Base-by-base conservation (phyloP, 257 asterid species). In the Paulownia fortunei region DNA sequence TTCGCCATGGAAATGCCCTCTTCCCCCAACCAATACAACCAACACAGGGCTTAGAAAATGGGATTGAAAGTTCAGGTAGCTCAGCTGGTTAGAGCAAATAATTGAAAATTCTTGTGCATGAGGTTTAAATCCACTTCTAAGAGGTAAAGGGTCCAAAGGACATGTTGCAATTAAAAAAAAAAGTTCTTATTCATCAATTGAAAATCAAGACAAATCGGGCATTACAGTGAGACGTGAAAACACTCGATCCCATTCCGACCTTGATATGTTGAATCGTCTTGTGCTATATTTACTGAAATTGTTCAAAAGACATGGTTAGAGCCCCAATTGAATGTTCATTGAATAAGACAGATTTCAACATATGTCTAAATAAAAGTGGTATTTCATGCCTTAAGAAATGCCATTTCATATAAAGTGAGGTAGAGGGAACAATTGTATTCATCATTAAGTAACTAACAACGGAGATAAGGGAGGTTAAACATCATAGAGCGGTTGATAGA, bases 221-320 rank as follows among this genome's bases (percentile, higher is more conserved):
- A 58, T 36, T 23, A 58, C 16, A 2, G 65, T 69, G 71, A 42
- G 55, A 69, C 56, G 65, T 78, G 63, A 69, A 78, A 78, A 78
- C 64, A 69, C 77, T 65, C 55, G 41, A 78, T 78, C 71, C 71
- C 76, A 77, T 77, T 68, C 61, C 54, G 71, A 77, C 71, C 81
- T 77, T 37, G 54, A 77, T 77, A 77, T 56, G 64, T 77, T 62
- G 54, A 68, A 70, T 32, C 47, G 19, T 30, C 76, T 11, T 46
- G n/a, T 2, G n/a, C 52, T n/a, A 10, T 46, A 46, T 46, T 16
- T 46, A 46, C n/a, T 46, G 52, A 46, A n/a, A 46, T 46, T 46
- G 3, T 11, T 46, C 3, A n/a, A 0, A 11, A 41, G 11, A 41
- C 46, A 41, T 41, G 46, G 46, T 41, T 5, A 41, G 8, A 41